Evolutionary conservation across 352 stramenopile genomes (phyloP), one percentile per base, ranked within the genome.

Genomic region (Globisporangium alternatum): DNA sequence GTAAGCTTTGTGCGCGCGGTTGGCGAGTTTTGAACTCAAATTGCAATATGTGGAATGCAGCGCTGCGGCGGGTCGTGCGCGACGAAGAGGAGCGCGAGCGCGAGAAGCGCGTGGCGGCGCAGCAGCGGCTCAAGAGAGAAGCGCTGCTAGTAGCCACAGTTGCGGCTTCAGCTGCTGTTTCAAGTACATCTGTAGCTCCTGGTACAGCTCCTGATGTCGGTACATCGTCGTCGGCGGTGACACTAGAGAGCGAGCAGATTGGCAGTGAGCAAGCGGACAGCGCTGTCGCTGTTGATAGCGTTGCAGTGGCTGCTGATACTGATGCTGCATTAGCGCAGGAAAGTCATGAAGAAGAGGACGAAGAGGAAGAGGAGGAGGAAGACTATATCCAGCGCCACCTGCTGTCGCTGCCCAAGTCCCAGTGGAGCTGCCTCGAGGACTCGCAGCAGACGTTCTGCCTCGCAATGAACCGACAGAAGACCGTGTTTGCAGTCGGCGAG

Each of bases 381-480:
- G 78, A 87, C 21, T 72, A 80, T 37, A 56, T 86, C 22, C 79
- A 91, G 70, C 79, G 83, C 45, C 80, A 86, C 69, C 45, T 91
- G 31, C 54, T 91, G 60, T 86, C 82, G 55, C 74, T 68, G 3
- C 67, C 74, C 21, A 75, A 65, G 30, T 79, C 78, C 25, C 62
- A 65, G 15, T 93, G 85, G 85, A 69, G 56, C 21, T 88, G 76
- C 45, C 70, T 93, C 7, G 85, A 93, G 33, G 82, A 91, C 69
- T 86, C 85, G 44, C 80, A 91, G 60, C 83, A 93, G 66, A 80
- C 85, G 21, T 75, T 86, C 62, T 92, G 86, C 51, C 61, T 93
- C 39, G 78, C 82, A 2, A 65, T 90, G 35, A 95, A 91, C 64
- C 65, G 77, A 0, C 73, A 73, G 15, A 69, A 83, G 37, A 90